A percentile compares a stretch with the other conserved stretches of the same genome.
Conservation (phyloP, 352 stramenopile genomes). For the Phytophthora crassamura region DNA sequence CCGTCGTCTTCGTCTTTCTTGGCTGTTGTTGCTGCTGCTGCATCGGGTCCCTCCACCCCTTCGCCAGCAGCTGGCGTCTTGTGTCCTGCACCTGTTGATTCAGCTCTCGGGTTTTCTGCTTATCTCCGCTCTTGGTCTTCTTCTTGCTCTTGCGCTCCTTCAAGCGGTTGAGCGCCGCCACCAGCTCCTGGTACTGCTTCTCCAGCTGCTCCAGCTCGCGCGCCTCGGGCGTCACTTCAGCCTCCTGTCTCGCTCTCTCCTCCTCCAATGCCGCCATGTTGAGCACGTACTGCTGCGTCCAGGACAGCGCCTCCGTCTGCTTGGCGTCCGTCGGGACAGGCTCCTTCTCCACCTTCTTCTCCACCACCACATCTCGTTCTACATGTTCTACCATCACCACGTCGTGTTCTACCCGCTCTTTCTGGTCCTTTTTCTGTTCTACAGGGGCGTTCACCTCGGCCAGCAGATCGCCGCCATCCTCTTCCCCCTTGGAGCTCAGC, state of each 20-base stretch:
- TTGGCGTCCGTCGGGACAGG: background rate
- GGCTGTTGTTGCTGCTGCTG: conserved; percentile 43
- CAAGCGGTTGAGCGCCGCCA: conserved; percentile 43
- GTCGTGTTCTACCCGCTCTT: conserved; percentile 4
- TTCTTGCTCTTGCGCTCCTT: conserved; percentile 69
- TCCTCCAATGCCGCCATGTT: conserved; percentile 58
- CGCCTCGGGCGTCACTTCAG: conserved; percentile 44
- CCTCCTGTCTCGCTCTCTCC: conserved; percentile 45
- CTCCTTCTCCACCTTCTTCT: conserved; percentile 2
- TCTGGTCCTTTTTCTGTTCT: background rate
- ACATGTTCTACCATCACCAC: background rate
- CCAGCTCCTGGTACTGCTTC: conserved; percentile 46
- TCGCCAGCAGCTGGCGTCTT: conserved; percentile 47
- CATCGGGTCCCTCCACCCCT: conserved; percentile 55
- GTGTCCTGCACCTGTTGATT: conserved; percentile 50
- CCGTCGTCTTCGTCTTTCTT: conserved; percentile 47
- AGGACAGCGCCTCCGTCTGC: conserved; percentile 54
- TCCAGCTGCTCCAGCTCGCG: conserved; percentile 58
- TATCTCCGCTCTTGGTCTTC: conserved; percentile 57
- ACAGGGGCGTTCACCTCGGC: conserved; percentile 39
- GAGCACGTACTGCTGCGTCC: conserved; percentile 80
- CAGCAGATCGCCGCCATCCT: conserved; percentile 36
- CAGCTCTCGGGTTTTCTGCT: conserved; percentile 42
- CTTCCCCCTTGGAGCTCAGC: conserved; percentile 11
- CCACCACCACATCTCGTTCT: conserved; percentile 7